Evolutionary conservation across 164 flowering plant species (phyloP), one percentile per base, ranked within the genome.

Genomic region (Piper betle): DNA sequence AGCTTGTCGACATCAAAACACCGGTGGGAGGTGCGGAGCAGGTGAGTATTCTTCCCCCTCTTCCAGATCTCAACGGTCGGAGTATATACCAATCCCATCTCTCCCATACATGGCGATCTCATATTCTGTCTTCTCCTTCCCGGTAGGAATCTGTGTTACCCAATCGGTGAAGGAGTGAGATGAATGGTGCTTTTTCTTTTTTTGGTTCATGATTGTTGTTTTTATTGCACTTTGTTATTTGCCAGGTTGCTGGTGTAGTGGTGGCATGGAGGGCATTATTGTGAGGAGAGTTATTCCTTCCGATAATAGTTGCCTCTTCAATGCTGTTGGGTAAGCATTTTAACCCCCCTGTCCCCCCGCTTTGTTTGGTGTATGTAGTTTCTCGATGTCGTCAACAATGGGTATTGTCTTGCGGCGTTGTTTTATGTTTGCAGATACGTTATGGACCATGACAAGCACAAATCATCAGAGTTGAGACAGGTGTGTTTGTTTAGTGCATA

Each of bases 291-390:
- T 93, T 39, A 93, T 93, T 66, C 97, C 97, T 43, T 85, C 99
- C 8, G 99, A 93, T 74, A 93, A 93, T 70, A 93, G 99, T 70
- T 93, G 99, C 72, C 86, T 93, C 40, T 93, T 93, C 73, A 93
- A 93, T 72, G 97, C 99, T 9, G 92, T 93, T 25, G 96, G 99
- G 99, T 93, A 68, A 72, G 61, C 20, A 33, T 55, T 41, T 6
- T 18, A n/a, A 37, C 6, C 33, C 33, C 33, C 33, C 33, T 25
- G 33, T 2, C 33, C 33, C 33, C 1, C 33, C 33, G n/a, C n/a
- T n/a, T 5, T 18, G 2, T 17, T 46, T 64, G 7, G 50, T 43
- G 50, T 43, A 2, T 43, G 3, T 50, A n/a, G 57, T 33, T 41
- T 48, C 13, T n/a, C 39, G 54, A 50, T 61, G 13, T 60, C 46